Percentiles rank a stretch among this genome's conserved stretches.
phyloP scores from a whole-genome alignment of 2,329 filamentous ascomycete species.

The Paraphaeosphaeria minitans region DNA sequence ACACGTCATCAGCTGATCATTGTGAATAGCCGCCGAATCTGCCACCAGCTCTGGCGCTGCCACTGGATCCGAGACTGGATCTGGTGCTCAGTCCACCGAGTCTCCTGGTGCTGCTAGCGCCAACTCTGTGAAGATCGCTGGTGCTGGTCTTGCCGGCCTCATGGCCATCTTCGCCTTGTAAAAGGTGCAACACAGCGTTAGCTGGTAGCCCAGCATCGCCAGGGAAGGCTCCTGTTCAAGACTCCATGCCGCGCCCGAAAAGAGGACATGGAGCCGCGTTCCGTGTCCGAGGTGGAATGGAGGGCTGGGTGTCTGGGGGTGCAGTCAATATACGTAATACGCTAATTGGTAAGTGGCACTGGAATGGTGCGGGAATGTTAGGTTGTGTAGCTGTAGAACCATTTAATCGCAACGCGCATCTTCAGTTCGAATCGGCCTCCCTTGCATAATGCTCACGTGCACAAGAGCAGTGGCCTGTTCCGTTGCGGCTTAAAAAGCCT shows the following conservation, averaged over 20 bases:
- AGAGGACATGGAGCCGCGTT: conserved; percentile 13
- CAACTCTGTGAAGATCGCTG: conserved; percentile 37
- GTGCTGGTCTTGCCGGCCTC: conserved; percentile 45
- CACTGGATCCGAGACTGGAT: conserved; percentile 31
- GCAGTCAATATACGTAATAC: conserved; percentile 7
- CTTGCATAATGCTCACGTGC: neutral
- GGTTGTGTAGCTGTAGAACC: conserved; percentile 1
- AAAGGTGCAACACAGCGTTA: neutral
- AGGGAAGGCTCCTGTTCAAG: conserved; percentile 1
- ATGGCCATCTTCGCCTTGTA: conserved; percentile 48
- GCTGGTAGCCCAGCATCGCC: neutral
- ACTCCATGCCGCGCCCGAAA: conserved; percentile 1
- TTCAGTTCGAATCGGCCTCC: neutral
- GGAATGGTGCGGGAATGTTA: neutral
- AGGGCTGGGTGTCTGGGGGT: conserved; percentile 6
- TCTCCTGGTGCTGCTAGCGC: conserved; percentile 37
- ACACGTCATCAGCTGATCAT: conserved; percentile 14
- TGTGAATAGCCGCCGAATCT: conserved; percentile 15
- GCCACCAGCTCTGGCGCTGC: conserved; percentile 28
- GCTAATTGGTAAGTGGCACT: neutral
- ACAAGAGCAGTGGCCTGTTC: neutral
- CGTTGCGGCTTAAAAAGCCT: neutral
- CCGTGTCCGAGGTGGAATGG: conserved; percentile 16
- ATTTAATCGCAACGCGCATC: conserved; percentile 1
- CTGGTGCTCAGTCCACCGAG: conserved; percentile 22